These are phyloP conservation scores for Verticillium isaacii DNA, from an alignment of 2,329 filamentous ascomycete species.

Conservation along the genomic window DNA sequence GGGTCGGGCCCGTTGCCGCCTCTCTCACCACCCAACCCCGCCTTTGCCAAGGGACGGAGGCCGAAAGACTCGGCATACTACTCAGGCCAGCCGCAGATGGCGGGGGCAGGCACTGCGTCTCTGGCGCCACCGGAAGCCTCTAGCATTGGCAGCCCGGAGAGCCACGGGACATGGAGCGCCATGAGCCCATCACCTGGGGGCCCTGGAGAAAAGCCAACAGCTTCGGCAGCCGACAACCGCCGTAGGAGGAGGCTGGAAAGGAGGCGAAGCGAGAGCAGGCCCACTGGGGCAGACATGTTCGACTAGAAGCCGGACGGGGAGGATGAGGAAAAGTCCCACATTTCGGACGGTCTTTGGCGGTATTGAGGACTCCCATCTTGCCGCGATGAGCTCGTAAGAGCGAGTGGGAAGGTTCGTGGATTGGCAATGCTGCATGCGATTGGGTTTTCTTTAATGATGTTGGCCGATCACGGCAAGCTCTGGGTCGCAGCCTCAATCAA, in stretches of 20 bases:
- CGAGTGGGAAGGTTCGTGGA: neutral
- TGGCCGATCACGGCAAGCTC: neutral
- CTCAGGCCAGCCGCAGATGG: conserved; percentile 40
- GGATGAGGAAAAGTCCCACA: neutral
- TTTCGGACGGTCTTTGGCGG: neutral
- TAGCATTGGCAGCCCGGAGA: conserved; percentile 37
- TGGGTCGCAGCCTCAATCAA: neutral
- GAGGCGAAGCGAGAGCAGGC: conserved; percentile 35
- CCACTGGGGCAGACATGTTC: conserved; percentile 31
- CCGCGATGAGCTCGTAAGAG: neutral
- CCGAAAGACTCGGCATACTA: conserved; percentile 60
- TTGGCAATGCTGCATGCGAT: neutral
- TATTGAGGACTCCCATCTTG: neutral
- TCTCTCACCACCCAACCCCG: conserved; percentile 51
- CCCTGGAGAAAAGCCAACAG: conserved; percentile 27
- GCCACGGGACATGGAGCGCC: conserved; percentile 49
- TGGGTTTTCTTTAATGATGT: neutral
- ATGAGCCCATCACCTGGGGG: conserved; percentile 43
- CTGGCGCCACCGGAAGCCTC: conserved; percentile 36
- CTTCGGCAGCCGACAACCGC: conserved; percentile 43
- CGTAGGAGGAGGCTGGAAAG: conserved; percentile 51
- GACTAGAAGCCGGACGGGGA: conserved; percentile 18
- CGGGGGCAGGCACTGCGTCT: conserved; percentile 30
- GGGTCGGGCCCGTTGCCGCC: conserved; percentile 24
- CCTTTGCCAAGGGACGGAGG: conserved; percentile 46